A percentile compares a stretch with the other conserved stretches of the same genome.
phyloP scores from a whole-genome alignment of 345 rosid genomes.

The Ricinus communis region DNA sequence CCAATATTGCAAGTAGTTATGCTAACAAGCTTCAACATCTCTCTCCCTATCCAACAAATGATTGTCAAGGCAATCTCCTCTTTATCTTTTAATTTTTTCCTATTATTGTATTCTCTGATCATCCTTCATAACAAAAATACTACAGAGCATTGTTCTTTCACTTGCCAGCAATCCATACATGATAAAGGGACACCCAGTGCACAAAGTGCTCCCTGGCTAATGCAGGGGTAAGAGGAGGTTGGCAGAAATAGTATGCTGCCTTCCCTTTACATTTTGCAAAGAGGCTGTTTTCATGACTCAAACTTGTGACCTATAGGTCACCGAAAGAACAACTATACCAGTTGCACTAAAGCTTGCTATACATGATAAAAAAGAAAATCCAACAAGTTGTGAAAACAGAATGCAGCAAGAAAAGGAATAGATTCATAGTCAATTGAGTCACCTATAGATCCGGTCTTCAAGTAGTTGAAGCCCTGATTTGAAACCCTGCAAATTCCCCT shows the following conservation, averaged over 20 bases:
- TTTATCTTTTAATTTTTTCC: neutral
- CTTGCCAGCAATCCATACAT: neutral
- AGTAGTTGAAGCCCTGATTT: slow-evolving; percentile 86
- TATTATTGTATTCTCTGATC: neutral
- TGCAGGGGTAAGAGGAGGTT: no score
- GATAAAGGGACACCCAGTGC: no score
- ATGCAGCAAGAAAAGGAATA: slow-evolving; percentile 2
- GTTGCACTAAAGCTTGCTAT: no score
- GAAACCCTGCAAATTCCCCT: slow-evolving; percentile 82
- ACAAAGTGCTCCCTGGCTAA: no score
- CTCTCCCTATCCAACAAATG: neutral
- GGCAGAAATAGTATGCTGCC: no score
- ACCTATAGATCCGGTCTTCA: slow-evolving; percentile 96
- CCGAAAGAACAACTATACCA: no score
- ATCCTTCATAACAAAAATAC: neutral
- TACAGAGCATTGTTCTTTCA: neutral
- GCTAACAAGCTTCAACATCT: slow-evolving; percentile 1
- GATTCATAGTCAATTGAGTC: slow-evolving; percentile 8
- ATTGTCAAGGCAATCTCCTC: slow-evolving; percentile 5
- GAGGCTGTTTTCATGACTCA: no score
- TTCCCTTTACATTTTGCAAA: no score
- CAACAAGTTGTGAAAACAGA: neutral
- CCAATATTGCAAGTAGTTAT: neutral
- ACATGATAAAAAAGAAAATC: neutral
- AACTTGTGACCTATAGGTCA: no score